phyloP scores from a whole-genome alignment of 805 yeast species.

The Teunomyces cretensis region DNA sequence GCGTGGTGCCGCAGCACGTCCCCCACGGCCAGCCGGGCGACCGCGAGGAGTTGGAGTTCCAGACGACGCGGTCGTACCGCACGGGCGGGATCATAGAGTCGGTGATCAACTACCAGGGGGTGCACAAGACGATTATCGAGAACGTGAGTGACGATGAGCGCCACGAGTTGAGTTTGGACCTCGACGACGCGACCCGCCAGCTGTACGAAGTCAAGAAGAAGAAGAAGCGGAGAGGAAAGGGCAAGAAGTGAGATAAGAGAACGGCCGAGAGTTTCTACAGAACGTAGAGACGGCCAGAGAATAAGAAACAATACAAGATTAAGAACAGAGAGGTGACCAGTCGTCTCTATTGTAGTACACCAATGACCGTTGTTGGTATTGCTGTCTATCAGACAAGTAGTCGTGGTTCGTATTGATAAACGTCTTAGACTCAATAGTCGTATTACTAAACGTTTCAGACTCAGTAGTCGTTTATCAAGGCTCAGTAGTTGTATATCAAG shows the following conservation, averaged over 20 bases:
- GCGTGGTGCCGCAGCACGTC: background rate
- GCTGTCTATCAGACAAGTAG: no score
- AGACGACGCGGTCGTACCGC: constrained; percentile 36
- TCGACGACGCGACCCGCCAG: background rate
- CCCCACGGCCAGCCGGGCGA: background rate
- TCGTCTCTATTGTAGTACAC: no score
- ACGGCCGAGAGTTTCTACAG: no score
- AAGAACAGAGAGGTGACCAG: no score
- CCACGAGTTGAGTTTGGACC: constrained; percentile 10
- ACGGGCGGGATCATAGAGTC: constrained; percentile 76
- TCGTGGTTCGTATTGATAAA: no score
- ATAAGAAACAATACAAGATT: no score
- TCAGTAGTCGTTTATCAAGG: no score
- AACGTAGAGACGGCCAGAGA: no score
- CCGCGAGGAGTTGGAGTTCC: constrained; percentile 21
- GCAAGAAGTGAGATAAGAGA: constrained; percentile 3
- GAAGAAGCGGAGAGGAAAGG: constrained; percentile 8
- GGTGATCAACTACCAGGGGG: constrained; percentile 80
- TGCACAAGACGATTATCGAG: constrained; percentile 81
- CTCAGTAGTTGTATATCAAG: no score
- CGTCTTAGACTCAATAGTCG: no score
- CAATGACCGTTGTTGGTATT: no score
- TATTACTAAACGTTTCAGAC: no score
- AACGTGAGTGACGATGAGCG: constrained; percentile 51
- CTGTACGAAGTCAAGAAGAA: constrained; percentile 5